phyloP scores from a whole-genome alignment of 2,329 filamentous ascomycete genomes.

The Ophiostoma ulmi region DNA sequence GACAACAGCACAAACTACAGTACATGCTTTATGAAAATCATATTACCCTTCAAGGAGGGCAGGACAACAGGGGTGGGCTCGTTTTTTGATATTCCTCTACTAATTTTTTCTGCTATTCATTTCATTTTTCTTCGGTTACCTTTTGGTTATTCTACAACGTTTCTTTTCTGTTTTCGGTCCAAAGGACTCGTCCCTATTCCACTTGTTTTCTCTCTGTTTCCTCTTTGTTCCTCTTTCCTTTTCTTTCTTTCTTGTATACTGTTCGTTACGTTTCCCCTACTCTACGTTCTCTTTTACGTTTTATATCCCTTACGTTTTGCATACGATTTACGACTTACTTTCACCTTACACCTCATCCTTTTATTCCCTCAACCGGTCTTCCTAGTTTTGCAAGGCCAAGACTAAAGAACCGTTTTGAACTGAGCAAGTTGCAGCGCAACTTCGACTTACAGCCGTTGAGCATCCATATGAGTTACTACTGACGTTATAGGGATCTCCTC shows the following conservation, averaged over 20 bases:
- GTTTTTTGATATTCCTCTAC: neutral
- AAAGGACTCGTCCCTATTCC: too few species aligned
- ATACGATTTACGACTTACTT: too few species aligned
- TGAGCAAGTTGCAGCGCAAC: neutral
- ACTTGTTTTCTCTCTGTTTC: neutral
- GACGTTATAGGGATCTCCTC: neutral
- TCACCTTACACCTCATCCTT: neutral
- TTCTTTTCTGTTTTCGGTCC: neutral
- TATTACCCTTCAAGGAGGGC: neutral
- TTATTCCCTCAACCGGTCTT: neutral
- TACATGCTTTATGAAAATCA: neutral
- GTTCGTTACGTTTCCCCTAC: neutral
- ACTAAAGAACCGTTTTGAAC: neutral
- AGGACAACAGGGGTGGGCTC: neutral
- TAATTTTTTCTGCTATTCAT: neutral
- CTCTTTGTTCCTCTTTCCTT: neutral
- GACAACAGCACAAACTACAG: neutral
- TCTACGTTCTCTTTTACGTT: neutral
- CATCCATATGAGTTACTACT: neutral
- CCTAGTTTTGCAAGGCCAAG: neutral
- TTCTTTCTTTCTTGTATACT: neutral
- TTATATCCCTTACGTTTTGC: slow-evolving; percentile 1
- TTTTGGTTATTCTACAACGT: neutral
- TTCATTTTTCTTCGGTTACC: neutral
- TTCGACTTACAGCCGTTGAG: neutral